Evolutionary conservation across 306 rosid species (phyloP), one percentile per base, ranked within the genome.

Genomic region (Sindora glabra): DNA sequence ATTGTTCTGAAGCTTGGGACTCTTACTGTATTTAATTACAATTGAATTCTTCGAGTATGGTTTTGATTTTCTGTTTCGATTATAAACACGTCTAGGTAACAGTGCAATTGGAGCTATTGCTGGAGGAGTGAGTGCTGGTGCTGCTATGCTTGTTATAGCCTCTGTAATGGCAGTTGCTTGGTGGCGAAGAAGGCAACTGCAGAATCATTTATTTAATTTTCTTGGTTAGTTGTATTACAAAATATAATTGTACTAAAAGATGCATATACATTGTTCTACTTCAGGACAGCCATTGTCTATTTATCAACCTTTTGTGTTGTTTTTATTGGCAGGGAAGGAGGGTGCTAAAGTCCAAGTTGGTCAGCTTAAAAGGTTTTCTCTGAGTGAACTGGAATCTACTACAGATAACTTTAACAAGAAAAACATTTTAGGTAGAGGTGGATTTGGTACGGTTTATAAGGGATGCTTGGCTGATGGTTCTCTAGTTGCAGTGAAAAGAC

Each of bases 141-240:
- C 95, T 47, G 97, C 95, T 71, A 67, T 89, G 61, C 73, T 94
- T 55, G 86, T 94, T 82, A 94, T 91, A 57, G 94, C 79, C 56
- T 94, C 97, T 73, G 97, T 95, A 70, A 81, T 94, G 69, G 95
- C 97, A 46, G 89, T 86, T 80, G 94, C 84, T 70, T 54, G 62
- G 30, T 94, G 85, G 87, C 79, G 95, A 24, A 80, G 77, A 52
- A 84, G 78, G 83, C 80, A 78, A 72, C 84, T 89, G 5, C 83
- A 82, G 57, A 94, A 86, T 67, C 82, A 73, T 79, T 94, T 94
- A 87, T 89, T 84, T 71, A 97, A 94, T 53, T 95, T 89, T 48
- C 97, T 97, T 34, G 99, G 99, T 94, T 64, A 77, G 96, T 85
- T n/a, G n/a, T n/a, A n/a, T n/a, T n/a, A n/a, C n/a, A n/a, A n/a